Base-by-base conservation (phyloP, 352 stramenopile species). In the Poterioochromonas sp. region DNA sequence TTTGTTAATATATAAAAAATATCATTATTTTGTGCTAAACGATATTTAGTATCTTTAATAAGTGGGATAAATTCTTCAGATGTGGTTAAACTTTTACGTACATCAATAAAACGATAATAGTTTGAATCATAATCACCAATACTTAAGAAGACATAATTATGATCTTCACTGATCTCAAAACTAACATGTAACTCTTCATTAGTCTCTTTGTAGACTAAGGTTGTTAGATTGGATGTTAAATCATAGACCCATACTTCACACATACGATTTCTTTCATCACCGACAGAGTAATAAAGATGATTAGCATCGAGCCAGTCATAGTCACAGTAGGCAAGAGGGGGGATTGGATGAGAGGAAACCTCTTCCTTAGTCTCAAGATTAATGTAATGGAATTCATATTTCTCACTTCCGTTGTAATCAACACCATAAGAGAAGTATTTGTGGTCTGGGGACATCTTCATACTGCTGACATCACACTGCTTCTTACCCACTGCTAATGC, bases 331-430 rank as follows among this genome's bases (percentile, higher is more conserved):
- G n/a, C n/a, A n/a, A n/a, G n/a, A n/a, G n/a, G n/a, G n/a, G n/a
- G n/a, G n/a, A n/a, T n/a, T n/a, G n/a, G n/a, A n/a, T n/a, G n/a
- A n/a, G n/a, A n/a, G n/a, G n/a, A n/a, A n/a, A n/a, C n/a, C n/a
- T n/a, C n/a, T 69, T 90, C 93, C 69, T 89, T 90, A 34, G 93
- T 93, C 76, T 92, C 88, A 64, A 90, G 83, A 32, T 95, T 88
- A 49, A 88, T 84, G 74, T 94, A 90, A 0, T 88, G 64, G 18
- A 91, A 77, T 69, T 89, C 89, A 87, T 94, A 98, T 54, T 88
- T 96, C 84, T 98, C 93, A 76, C 91, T 93, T 71, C 93, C 94
- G 39, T 83, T 94, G 62, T 92, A 91, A 85, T 98, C 94, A 35
- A 97, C 86, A 79, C 92, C 90, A 86, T 97, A 98, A 12, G 92